A percentile compares a stretch with the other conserved stretches of the same genome.
These are phyloP conservation scores for Betula pendula DNA, from an alignment of 306 rosid species.

Conservation along the genomic window DNA sequence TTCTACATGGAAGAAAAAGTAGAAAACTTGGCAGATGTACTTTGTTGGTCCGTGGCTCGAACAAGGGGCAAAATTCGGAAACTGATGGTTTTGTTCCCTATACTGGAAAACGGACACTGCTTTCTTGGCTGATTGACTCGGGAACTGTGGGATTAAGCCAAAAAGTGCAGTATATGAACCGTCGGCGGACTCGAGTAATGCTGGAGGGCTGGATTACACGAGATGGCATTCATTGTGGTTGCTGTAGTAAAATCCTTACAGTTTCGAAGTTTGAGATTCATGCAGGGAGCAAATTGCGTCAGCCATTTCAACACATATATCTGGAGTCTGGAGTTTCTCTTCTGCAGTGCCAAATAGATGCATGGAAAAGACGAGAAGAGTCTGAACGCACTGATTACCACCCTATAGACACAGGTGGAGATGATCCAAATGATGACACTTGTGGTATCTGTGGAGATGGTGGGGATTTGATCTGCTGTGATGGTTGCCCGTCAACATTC, in stretches of 20 bases:
- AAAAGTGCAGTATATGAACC: conserved; percentile 85
- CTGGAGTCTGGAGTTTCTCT: conserved; percentile 93
- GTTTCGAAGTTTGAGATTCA: conserved; percentile 92
- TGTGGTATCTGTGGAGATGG: conserved; percentile 97
- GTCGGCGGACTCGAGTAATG: conserved; percentile 71
- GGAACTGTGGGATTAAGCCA: conserved; percentile 77
- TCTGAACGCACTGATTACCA: conserved; percentile 60
- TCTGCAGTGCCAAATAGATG: conserved; percentile 85
- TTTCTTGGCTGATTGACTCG: conserved; percentile 89
- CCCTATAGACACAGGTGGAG: conserved; percentile 68
- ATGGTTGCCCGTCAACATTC: conserved; percentile 95
- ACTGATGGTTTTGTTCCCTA: conserved; percentile 86
- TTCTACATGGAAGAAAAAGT: conserved; percentile 68
- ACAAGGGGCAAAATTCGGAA: conserved; percentile 66
- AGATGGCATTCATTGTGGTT: conserved; percentile 93
- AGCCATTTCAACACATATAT: conserved; percentile 87
- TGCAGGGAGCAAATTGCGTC: conserved; percentile 90
- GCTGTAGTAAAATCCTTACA: conserved; percentile 94
- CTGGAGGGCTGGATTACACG: conserved; percentile 95
- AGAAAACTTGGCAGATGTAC: conserved; percentile 76
- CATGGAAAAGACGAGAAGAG: conserved; percentile 79
- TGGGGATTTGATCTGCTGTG: conserved; percentile 94
- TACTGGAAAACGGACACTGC: conserved; percentile 87
- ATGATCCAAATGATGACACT: conserved; percentile 96
- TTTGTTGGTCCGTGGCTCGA: conserved; percentile 78